Evolutionary conservation across 495 filamentous ascomycete species (phyloP).

Genomic region (Pseudoneurospora amorphoporcata): DNA sequence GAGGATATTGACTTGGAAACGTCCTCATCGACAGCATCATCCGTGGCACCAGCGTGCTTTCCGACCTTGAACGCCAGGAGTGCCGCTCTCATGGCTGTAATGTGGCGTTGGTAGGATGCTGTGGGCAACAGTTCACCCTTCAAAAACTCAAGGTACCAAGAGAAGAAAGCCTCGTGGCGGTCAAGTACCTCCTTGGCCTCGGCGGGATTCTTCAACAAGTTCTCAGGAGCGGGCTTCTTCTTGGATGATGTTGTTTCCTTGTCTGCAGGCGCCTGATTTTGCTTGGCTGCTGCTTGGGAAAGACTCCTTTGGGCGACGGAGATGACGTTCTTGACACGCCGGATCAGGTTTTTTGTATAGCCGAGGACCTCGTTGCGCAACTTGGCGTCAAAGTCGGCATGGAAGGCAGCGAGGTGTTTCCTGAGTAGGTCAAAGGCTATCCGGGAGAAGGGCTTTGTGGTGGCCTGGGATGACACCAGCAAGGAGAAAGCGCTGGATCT

Average conservation of each 20-base stretch:
- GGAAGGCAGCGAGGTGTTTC: slow-evolving; percentile 52
- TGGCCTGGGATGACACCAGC: slow-evolving; percentile 56
- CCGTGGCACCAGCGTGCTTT: slow-evolving; percentile 18
- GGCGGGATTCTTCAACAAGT: slow-evolving; percentile 9
- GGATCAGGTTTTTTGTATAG: slow-evolving; percentile 54
- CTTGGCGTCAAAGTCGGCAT: slow-evolving; percentile 76
- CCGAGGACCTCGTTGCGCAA: slow-evolving; percentile 66
- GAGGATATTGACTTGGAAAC: slow-evolving; percentile 9
- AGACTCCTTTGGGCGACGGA: slow-evolving; percentile 31
- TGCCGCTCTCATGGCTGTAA: slow-evolving; percentile 63
- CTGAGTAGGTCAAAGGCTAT: slow-evolving; percentile 49
- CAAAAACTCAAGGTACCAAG: slow-evolving; percentile 64
- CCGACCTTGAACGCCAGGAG: slow-evolving; percentile 47
- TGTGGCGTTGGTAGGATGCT: slow-evolving; percentile 76
- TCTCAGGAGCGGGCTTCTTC: slow-evolving; percentile 17
- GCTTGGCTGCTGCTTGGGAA: background rate
- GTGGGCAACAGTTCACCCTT: slow-evolving; percentile 59
- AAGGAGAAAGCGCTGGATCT: slow-evolving; percentile 68
- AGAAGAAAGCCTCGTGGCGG: slow-evolving; percentile 50
- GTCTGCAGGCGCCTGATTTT: background rate
- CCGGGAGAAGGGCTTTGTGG: slow-evolving; percentile 56
- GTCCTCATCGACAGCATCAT: slow-evolving; percentile 19
- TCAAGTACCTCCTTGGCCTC: slow-evolving; percentile 16
- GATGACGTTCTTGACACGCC: slow-evolving; percentile 47
- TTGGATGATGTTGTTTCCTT: slow-evolving; percentile 3